These are phyloP conservation scores for Coccomyxa subellipsoidea DNA, from an alignment of 163 green algal genomes.

Conservation along the genomic window DNA sequence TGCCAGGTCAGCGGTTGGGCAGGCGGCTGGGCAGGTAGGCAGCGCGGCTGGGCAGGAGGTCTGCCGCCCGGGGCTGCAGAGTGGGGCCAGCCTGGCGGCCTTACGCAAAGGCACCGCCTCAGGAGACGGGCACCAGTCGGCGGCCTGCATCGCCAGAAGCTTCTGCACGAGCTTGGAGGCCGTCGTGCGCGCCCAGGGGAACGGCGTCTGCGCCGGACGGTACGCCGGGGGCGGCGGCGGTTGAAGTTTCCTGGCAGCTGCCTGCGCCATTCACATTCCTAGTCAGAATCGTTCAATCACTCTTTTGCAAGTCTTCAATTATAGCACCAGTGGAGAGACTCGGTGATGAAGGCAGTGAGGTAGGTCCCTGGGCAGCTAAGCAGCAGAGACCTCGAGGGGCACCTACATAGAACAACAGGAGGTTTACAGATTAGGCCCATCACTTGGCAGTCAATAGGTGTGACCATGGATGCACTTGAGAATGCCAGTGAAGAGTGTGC, in stretches of 20 bases:
- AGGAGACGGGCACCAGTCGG: background rate
- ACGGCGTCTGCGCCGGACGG: background rate
- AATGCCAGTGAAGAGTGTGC: background rate
- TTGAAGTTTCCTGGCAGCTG: background rate
- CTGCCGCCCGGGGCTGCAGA: background rate
- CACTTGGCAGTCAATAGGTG: too few species aligned
- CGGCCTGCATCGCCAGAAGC: background rate
- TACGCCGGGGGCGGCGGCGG: too few species aligned
- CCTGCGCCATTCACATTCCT: background rate
- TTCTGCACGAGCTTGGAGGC: background rate
- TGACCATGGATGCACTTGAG: background rate
- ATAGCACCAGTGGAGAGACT: too few species aligned
- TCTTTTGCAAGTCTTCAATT: too few species aligned
- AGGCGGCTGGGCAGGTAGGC: background rate
- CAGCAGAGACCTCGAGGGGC: too few species aligned
- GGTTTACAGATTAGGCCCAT: too few species aligned
- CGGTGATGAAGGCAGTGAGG: too few species aligned
- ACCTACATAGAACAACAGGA: too few species aligned
- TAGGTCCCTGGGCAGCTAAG: too few species aligned
- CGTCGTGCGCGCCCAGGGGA: background rate
- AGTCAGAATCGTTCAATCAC: too few species aligned
- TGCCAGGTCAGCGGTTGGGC: background rate
- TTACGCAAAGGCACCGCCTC: background rate
- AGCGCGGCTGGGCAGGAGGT: background rate
- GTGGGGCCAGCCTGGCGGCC: background rate